Evolutionary conservation across 129 eudicot genomes (phyloP).

Genomic region (Centaurea solstitialis): DNA sequence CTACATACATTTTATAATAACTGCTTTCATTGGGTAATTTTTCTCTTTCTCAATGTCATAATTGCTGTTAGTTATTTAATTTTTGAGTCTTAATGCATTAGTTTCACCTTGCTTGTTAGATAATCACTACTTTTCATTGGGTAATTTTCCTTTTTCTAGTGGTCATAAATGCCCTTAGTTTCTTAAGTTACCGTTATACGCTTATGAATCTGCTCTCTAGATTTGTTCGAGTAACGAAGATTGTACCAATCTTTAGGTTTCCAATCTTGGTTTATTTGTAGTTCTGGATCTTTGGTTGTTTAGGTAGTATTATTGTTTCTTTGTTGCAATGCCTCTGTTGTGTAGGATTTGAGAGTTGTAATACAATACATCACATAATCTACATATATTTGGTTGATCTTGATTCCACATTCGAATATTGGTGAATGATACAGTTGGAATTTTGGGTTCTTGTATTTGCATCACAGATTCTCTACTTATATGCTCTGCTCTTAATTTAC

Average conservation of each 20-base stretch:
- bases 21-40: constrained; percentile 1
- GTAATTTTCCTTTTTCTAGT: background rate
- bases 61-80: background rate
- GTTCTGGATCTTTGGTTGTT: background rate
- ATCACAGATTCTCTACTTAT: background rate
- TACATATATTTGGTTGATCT: background rate
- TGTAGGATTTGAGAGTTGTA: background rate
- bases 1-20: background rate
- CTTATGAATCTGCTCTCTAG: background rate
- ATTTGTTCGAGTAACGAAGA: background rate
- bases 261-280: background rate
- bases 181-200: background rate
- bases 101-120: background rate
- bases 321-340: constrained; percentile 7
- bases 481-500: background rate
- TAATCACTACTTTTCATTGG: background rate
- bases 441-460: background rate
- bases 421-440: background rate
- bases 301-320: background rate
- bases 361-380: background rate
- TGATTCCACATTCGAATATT: background rate
- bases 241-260: background rate
- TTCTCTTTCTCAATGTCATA: background rate
- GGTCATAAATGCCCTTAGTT: background rate
- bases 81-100: background rate